phyloP scores from a whole-genome alignment of 768 basidiomycete genomes.

The Trametes coccinea region DNA sequence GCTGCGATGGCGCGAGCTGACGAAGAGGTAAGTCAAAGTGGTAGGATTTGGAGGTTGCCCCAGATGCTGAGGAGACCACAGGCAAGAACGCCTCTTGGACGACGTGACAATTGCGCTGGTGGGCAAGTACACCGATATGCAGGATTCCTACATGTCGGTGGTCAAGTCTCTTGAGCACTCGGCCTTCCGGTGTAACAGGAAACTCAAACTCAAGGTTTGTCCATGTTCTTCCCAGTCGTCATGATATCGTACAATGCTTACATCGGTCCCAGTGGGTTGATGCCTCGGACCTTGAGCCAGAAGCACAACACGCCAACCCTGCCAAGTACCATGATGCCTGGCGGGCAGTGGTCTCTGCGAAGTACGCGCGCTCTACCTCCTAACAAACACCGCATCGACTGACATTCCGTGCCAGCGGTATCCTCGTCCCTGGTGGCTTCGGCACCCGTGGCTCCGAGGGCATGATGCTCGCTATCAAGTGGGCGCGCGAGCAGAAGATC shows the following conservation, averaged over 20 bases:
- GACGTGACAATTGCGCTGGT: conserved; percentile 88
- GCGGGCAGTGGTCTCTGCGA: conserved; percentile 86
- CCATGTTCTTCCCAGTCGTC: too few species aligned
- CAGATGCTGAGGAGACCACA: conserved; percentile 31
- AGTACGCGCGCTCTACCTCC: conserved; percentile 46
- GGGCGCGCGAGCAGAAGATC: conserved; percentile 91
- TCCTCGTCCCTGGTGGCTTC: conserved; percentile 97
- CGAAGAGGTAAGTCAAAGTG: conserved; percentile 54
- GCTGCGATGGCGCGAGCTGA: conserved; percentile 80
- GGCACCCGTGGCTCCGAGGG: conserved; percentile 92
- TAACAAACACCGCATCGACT: not conserved
- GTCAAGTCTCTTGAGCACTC: conserved; percentile 97
- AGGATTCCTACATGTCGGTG: conserved; percentile 99
- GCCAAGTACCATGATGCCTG: conserved; percentile 95
- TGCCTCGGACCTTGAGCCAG: conserved; percentile 85
- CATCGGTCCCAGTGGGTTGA: conserved; percentile 80
- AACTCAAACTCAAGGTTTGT: conserved; percentile 75
- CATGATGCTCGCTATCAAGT: conserved; percentile 98
- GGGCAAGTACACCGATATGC: conserved; percentile 95
- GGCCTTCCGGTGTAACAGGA: conserved; percentile 87
- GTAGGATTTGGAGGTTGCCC: too few species aligned
- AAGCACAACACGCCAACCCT: conserved; percentile 75
- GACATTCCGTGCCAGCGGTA: conserved; percentile 58
- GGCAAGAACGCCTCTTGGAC: conserved; percentile 93
- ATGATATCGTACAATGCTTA: not conserved